Base-by-base conservation (phyloP, 2,329 filamentous ascomycete species). In the Diaporthe sp. region DNA sequence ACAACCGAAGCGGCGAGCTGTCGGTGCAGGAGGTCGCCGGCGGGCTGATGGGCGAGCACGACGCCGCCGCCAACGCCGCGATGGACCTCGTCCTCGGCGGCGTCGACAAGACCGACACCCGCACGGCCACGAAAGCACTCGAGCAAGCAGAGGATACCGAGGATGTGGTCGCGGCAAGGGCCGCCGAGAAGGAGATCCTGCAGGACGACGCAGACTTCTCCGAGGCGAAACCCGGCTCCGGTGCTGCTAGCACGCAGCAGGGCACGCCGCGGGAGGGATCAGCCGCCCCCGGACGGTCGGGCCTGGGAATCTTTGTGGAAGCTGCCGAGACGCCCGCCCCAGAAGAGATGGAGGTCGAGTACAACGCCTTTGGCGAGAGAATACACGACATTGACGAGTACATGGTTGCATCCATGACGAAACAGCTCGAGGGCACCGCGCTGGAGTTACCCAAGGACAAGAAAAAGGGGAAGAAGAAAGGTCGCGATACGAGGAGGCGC, bases 81-180 rank as follows among this genome's bases (percentile, higher is more conserved):
- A 94, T 98, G 89, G 95, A 98, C 79, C 90, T 94, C 32, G 94
- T 98, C 4, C 89, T 98, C 0, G 94, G 93, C 15, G 88, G 88
- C 1, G 87, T 90, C 30, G 89, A 90, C 75, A 92, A 86, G 73
- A 89, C 87, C 15, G 91, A 92, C 42, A 88, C 91, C 73, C 88
- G 89, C 51, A 88, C 86, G 39, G 91, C 94, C 1, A 90, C 92
- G 4, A 90, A 92, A 22, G 94, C 93, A 0, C 92, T 99, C 42
- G 95, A 97, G 78, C 93, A 94, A 77, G 96, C 95, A 0, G 97
- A 99, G 83, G 97, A 99, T 79, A 91, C 91, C 63, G 97, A 99
- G 81, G 97, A 99, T 81, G 94, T 96, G 19, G 92, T 92, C 35
- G 97, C 97, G 0, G 97, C 97, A 2, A 93, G 94, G 69, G 90